Evolutionary conservation across 352 stramenopile species (phyloP).

Genomic region (Globisporangium irregulare): DNA sequence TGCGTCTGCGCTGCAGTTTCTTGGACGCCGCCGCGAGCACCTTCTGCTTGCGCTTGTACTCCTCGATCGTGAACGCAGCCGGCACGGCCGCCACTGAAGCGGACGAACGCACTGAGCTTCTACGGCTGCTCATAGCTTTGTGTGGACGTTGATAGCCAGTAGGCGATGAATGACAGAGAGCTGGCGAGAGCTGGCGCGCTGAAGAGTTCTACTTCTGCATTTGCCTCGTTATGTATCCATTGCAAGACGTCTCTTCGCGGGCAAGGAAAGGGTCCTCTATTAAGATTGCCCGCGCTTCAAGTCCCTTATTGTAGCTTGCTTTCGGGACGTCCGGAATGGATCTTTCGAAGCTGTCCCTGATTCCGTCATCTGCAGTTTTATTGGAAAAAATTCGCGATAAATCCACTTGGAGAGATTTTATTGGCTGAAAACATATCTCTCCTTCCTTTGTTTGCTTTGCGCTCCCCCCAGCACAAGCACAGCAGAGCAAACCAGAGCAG

Average conservation of each 20-base stretch:
- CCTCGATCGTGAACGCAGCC: conserved; percentile 49
- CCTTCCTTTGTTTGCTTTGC: conserved; percentile 5
- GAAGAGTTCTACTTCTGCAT: not conserved
- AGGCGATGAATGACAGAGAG: not conserved
- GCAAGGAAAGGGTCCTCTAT: not conserved
- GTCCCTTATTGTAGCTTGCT: not conserved
- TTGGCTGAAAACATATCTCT: conserved; percentile 20
- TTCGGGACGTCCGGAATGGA: conserved; percentile 14
- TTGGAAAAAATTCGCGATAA: conserved; percentile 16
- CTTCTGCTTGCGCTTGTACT: conserved; percentile 57
- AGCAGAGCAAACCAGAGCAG: not conserved
- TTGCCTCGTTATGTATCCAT: not conserved
- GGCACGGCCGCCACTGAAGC: not conserved
- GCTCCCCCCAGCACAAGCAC: conserved; percentile 10
- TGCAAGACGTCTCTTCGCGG: conserved; percentile 7
- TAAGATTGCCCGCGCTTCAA: not conserved
- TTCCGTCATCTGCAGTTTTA: not conserved
- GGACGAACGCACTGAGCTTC: not conserved
- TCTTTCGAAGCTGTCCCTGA: conserved; percentile 15
- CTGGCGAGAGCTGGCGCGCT: too few relatives aligned
- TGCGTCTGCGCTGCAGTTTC: conserved; percentile 12
- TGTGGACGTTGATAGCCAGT: not conserved
- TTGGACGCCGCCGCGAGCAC: conserved; percentile 30
- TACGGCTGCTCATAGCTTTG: not conserved
- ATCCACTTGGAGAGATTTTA: not conserved